A percentile compares a stretch with the other conserved stretches of the same genome.
Evolutionary conservation across 2,329 filamentous ascomycete species (phyloP).

Genomic region (Pestalotiopsis sp.): DNA sequence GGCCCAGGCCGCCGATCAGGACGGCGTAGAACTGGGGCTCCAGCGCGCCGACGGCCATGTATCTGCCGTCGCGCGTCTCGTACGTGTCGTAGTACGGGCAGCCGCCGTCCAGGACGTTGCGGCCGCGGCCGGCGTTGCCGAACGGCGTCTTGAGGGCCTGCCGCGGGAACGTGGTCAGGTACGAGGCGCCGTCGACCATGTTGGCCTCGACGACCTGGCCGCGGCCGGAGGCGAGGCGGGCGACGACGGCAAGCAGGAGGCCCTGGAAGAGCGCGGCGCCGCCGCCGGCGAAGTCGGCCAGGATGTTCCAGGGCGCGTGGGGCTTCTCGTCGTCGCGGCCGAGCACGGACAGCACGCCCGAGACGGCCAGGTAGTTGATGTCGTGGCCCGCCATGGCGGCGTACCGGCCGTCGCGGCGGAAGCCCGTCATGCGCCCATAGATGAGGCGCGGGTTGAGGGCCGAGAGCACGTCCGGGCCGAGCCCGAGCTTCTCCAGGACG

Average conservation of each 20-base stretch:
- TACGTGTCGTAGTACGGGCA: conserved; percentile 91
- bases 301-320: conserved; percentile 78
- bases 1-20: conserved; percentile 67
- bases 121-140: conserved; percentile 68
- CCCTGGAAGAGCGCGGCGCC: conserved; percentile 82
- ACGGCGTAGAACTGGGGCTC: conserved; percentile 82
- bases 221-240: conserved; percentile 62
- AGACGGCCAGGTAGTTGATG: conserved; percentile 94
- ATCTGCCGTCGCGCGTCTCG: conserved; percentile 76
- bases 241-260: conserved; percentile 77
- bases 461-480: conserved; percentile 71
- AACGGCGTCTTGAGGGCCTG: conserved; percentile 64
- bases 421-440: conserved; percentile 86
- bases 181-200: conserved; percentile 90
- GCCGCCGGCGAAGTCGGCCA: conserved; percentile 91
- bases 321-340: conserved; percentile 72
- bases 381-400: conserved; percentile 89
- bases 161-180: conserved; percentile 78
- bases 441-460: conserved; percentile 74
- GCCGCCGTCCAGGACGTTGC: conserved; percentile 81
- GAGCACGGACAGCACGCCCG: conserved; percentile 76
- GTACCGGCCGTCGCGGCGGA: conserved; percentile 85
- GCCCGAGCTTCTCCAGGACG: conserved; percentile 81
- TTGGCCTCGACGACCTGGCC: conserved; percentile 94
- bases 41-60: conserved; percentile 86